Conservation (phyloP, 306 rosid species). For the Senna siamea region DNA sequence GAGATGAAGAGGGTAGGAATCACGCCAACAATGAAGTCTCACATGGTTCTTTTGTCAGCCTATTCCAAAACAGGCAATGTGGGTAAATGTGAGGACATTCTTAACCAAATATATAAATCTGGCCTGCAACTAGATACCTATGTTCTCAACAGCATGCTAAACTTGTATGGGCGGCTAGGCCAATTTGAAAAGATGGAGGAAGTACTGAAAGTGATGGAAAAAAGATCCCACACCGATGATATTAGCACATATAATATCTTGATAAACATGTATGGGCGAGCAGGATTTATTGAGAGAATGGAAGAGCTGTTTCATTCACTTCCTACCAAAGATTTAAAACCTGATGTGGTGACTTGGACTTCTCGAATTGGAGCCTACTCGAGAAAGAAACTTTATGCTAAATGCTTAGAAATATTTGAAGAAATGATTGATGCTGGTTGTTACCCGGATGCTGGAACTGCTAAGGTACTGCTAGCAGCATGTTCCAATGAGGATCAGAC, state of each 20-base stretch:
- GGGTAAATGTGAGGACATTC: slow-evolving; percentile 75
- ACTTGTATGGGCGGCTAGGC: slow-evolving; percentile 81
- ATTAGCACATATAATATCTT: slow-evolving; percentile 83
- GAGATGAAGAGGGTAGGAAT: slow-evolving; percentile 86
- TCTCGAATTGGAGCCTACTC: slow-evolving; percentile 89
- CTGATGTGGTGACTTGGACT: slow-evolving; percentile 97
- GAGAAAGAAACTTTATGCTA: slow-evolving; percentile 74
- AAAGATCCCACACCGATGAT: slow-evolving; percentile 62
- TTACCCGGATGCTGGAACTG: slow-evolving; percentile 92
- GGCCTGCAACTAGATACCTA: slow-evolving; percentile 80
- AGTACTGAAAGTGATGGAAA: slow-evolving; percentile 67
- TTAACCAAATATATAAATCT: slow-evolving; percentile 71
- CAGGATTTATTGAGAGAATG: slow-evolving; percentile 77
- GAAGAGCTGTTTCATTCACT: slow-evolving; percentile 68
- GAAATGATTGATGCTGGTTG: slow-evolving; percentile 93
- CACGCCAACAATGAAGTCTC: slow-evolving; percentile 92
- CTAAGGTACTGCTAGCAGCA: slow-evolving; percentile 80
- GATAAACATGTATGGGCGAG: slow-evolving; percentile 81
- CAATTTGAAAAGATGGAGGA: slow-evolving; percentile 81
- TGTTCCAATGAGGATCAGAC: slow-evolving; percentile 78
- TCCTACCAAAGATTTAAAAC: slow-evolving; percentile 59
- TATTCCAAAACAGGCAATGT: slow-evolving; percentile 72
- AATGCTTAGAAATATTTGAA: slow-evolving; percentile 85
- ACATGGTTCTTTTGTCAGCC: slow-evolving; percentile 87
- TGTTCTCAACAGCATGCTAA: slow-evolving; percentile 82